Percentiles rank a stretch among this genome's conserved stretches.
Conservation (phyloP, 768 basidiomycete species). For the Scleroderma bovista region DNA sequence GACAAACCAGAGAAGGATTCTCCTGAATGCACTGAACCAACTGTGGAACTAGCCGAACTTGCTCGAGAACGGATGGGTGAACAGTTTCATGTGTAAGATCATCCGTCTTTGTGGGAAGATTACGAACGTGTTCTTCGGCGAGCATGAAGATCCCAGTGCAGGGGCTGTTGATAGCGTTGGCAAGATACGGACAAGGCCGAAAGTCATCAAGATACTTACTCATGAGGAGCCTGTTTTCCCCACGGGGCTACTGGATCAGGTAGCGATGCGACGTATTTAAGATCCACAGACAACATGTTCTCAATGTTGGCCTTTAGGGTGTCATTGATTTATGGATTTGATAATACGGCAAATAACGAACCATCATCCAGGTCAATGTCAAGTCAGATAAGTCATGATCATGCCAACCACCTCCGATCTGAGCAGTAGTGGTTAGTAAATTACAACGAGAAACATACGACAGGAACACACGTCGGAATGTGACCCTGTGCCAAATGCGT, state of each 20-base stretch:
- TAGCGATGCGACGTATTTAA: slow-evolving; percentile 44
- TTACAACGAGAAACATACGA: neutral
- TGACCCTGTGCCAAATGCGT: slow-evolving; percentile 18
- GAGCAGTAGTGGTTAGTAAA: slow-evolving; percentile 1
- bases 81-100: slow-evolving; percentile 52
- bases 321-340: neutral
- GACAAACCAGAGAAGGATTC: slow-evolving; percentile 40
- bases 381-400: slow-evolving; percentile 66
- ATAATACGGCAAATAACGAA: slow-evolving; percentile 26
- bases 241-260: slow-evolving; percentile 49
- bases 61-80: slow-evolving; percentile 54
- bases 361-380: slow-evolving; percentile 60
- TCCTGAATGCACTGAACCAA: slow-evolving; percentile 32
- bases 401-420: slow-evolving; percentile 69
- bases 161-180: slow-evolving; percentile 33
- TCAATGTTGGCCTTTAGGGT: slow-evolving; percentile 47
- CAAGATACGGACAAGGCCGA: neutral
- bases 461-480: slow-evolving; percentile 16
- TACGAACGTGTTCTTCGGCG: slow-evolving; percentile 39
- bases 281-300: slow-evolving; percentile 52
- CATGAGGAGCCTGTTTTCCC: slow-evolving; percentile 58
- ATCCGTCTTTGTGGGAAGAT: slow-evolving; percentile 40
- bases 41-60: slow-evolving; percentile 29
- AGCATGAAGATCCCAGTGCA: slow-evolving; percentile 49
- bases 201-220: slow-evolving; percentile 37